Base-by-base conservation (phyloP, 176 grass and related monocot genomes). In the Ensete ventricosum region DNA sequence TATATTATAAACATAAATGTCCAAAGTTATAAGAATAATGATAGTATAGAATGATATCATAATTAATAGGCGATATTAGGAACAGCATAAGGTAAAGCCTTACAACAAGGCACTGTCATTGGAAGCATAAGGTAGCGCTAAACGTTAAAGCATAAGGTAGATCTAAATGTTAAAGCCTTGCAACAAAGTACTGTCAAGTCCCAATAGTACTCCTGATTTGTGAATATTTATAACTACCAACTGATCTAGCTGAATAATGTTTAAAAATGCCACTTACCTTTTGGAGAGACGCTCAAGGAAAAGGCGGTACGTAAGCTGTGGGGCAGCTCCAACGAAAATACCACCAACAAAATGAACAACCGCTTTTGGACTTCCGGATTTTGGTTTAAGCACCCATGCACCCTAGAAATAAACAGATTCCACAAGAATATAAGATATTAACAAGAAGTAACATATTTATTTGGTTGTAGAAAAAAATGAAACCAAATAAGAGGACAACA, bases 271-370 rank as follows among this genome's bases (percentile, higher is more conserved):
- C 62, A 82, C 78, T 63, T 82, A 93, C 94, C 85, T 94, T 53
- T 94, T 82, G 1, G 84, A 82, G 13, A 99, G 95, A 54, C 69
- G 60, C 65, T 99, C 95, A 4, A 99, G 95, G 76, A 99, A 99
- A 77, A 85, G 89, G 49, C 86, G 90, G 69, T 94, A 99, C 10
- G 95, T 99, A 55, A 99, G 77, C 79, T 99, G 90, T n/a, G 86
- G 95, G 2, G 86, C 90, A 54, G 95, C 95, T 85, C 95, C 88
- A 24, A 99, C 95, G 85, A 99, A 99, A 65, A 99, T 87, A 27
- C 88, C 90, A 73, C 95, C 95, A 73, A 94, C 71, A 72, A 99
- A 94, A 81, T 94, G 95, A 52, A 94, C 80, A 51, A 99, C 78
- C 62, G 84, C 93, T 0, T 80, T 84, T 43, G 90, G 86, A 14